Base-by-base conservation (phyloP, 2,329 filamentous ascomycete genomes). In the Sordariomycetes sp. region DNA sequence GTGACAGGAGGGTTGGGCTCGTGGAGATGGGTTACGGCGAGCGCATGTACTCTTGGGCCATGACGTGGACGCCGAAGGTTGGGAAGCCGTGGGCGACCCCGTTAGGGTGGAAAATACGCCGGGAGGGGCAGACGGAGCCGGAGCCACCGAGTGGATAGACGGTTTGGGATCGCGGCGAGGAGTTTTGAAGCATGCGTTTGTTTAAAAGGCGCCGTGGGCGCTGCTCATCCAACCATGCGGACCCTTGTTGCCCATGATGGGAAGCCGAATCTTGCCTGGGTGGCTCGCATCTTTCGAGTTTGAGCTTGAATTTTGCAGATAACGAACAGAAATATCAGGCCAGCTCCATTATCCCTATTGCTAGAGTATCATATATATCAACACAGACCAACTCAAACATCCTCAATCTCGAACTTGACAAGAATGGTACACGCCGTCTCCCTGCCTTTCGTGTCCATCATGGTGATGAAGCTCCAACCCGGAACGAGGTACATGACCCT, bases 341-440 rank as follows among this genome's bases (percentile, higher is more conserved):
- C 13, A 13, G 39, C 39, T 15, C 7, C 39, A 4, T 32, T 32
- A 8, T n/a, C n/a, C 39, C 39, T 17, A 45, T 45, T 45, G n/a
- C 39, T 6, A 17, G n/a, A 45, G 13, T 7, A n/a, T 17, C n/a
- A 45, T 45, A 17, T 45, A 45, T 17, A n/a, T 32, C 13, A 45
- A 45, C 13, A 45, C 15, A 45, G 28, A 32, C 8, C 4, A 32
- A 32, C 28, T 50, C 20, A 50, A n/a, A 5, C 25, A 28, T 22
- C 51, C 28, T 52, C 28, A 22, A 86, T 64, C 58, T 83, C 78
- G 65, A 87, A 84, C 62, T 73, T 81, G 6, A 86, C 76, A 34
- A 87, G 69, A 52, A 87, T 59, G 3, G 79, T 78, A 61, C 82
- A 85, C 60, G 71, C 76, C 0, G 84, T 86, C 71, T 86, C 81